A percentile compares a stretch with the other conserved stretches of the same genome.
These are phyloP conservation scores for Xerocomus nothofagi DNA, from an alignment of 1,284 basidiomycete species.

Conservation along the genomic window DNA sequence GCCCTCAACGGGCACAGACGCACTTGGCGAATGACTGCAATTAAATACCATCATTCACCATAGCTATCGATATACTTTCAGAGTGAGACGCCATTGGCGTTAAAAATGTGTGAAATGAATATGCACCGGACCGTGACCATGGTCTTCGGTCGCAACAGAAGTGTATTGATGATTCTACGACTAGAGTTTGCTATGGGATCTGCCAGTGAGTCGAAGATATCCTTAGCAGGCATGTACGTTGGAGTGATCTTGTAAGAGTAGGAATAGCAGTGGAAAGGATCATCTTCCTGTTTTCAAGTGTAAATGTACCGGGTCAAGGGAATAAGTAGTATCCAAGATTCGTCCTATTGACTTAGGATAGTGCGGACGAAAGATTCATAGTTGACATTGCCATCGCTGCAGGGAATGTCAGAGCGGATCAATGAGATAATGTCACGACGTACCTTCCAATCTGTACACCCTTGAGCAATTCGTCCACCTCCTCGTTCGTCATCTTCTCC, in stretches of 20 bases:
- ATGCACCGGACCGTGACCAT: too few species aligned
- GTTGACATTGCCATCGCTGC: constrained; percentile 94
- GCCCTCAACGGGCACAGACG: constrained; percentile 16
- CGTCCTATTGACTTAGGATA: constrained; percentile 28
- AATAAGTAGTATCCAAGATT: neutral
- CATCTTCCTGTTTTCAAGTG: neutral
- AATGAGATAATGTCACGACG: constrained; percentile 35
- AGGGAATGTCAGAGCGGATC: constrained; percentile 16
- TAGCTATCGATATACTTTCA: too few species aligned
- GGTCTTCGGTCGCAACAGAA: too few species aligned
- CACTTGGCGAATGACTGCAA: neutral
- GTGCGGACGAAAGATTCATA: constrained; percentile 70
- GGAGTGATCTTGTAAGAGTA: neutral
- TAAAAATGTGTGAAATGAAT: too few species aligned
- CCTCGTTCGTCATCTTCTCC: constrained; percentile 87
- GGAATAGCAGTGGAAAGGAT: neutral
- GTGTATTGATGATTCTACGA: neutral
- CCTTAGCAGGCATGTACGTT: neutral
- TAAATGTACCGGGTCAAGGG: neutral
- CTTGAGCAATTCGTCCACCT: constrained; percentile 97
- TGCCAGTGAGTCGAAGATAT: neutral
- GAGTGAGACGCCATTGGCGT: too few species aligned
- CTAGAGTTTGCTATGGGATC: too few species aligned
- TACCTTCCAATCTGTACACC: constrained; percentile 87
- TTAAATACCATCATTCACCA: neutral